Percentiles rank a stretch among this genome's conserved stretches.
phyloP scores from a whole-genome alignment of 2,329 filamentous ascomycete species.

The Neonectria hederae region DNA sequence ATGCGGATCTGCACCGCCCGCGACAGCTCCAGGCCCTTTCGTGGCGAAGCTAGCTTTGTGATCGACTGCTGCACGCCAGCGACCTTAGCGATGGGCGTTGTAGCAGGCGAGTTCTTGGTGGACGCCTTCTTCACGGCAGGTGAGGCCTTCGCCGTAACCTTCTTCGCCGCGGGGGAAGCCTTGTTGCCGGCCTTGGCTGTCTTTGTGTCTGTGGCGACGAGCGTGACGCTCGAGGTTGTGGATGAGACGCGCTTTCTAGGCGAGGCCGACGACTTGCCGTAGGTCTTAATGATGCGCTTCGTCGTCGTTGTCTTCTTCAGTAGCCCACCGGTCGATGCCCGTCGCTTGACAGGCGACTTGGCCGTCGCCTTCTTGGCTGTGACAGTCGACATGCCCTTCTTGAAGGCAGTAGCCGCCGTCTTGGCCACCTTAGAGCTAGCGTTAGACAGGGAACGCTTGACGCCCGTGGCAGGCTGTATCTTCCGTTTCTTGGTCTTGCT shows the following conservation, averaged over 20 bases:
- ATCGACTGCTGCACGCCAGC: constrained; percentile 12
- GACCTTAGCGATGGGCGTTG: constrained; percentile 24
- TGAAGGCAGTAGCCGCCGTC: constrained; percentile 49
- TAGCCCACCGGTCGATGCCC: constrained; percentile 37
- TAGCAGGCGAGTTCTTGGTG: background rate
- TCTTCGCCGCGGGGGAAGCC: constrained; percentile 24
- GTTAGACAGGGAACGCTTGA: constrained; percentile 48
- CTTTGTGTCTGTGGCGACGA: constrained; percentile 19
- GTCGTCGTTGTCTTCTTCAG: constrained; percentile 44
- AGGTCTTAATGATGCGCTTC: constrained; percentile 45
- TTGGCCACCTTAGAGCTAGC: constrained; percentile 50
- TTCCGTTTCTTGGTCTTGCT: constrained; percentile 62
- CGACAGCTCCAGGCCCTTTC: constrained; percentile 33
- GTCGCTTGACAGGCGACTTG: constrained; percentile 41
- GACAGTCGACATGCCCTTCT: constrained; percentile 49
- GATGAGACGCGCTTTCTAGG: constrained; percentile 34
- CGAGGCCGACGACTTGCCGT: constrained; percentile 36
- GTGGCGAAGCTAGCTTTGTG: constrained; percentile 27
- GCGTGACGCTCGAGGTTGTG: constrained; percentile 34
- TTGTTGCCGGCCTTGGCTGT: constrained; percentile 30
- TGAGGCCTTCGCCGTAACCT: constrained; percentile 21
- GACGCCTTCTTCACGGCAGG: constrained; percentile 17
- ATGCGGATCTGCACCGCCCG: constrained; percentile 36
- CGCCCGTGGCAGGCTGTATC: constrained; percentile 46
- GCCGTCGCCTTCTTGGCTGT: constrained; percentile 42